Evolutionary conservation across 495 filamentous ascomycete genomes (phyloP).

Genomic region (Penicillium paxilli): DNA sequence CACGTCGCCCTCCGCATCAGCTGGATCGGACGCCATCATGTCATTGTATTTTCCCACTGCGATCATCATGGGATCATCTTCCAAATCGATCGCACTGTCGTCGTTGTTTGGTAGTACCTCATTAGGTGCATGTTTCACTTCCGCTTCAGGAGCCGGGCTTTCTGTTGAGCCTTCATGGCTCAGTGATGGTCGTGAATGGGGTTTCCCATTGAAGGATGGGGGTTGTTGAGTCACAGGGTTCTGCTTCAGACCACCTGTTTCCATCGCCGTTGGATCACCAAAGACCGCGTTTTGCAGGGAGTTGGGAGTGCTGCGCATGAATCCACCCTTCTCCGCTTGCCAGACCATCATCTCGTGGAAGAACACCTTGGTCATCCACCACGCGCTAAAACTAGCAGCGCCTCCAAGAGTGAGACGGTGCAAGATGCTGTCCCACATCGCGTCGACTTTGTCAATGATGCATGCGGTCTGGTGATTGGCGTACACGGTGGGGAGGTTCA

Average conservation of each 20-base stretch:
- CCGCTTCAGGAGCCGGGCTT: neutral
- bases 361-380: slow-evolving; percentile 99
- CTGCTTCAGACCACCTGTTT: slow-evolving; percentile 23
- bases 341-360: slow-evolving; percentile 94
- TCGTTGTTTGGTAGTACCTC: slow-evolving; percentile 41
- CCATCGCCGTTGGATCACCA: slow-evolving; percentile 25
- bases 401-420: slow-evolving; percentile 67
- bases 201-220: neutral
- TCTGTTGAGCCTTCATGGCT: neutral
- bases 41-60: slow-evolving; percentile 51
- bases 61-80: slow-evolving; percentile 48
- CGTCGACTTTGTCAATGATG: slow-evolving; percentile 45
- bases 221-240: slow-evolving; percentile 17
- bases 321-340: slow-evolving; percentile 89
- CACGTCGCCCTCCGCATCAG: slow-evolving; percentile 50
- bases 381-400: slow-evolving; percentile 85
- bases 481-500: slow-evolving; percentile 72
- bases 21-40: slow-evolving; percentile 51
- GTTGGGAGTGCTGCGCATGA: slow-evolving; percentile 64
- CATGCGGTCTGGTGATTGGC: slow-evolving; percentile 65
- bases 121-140: slow-evolving; percentile 19
- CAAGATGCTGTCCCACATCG: slow-evolving; percentile 47
- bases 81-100: slow-evolving; percentile 49
- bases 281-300: slow-evolving; percentile 44
- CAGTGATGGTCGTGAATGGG: neutral